Percentiles rank a stretch among this genome's conserved stretches.
phyloP scores from a whole-genome alignment of 2,329 filamentous ascomycete genomes.

The Phialemonium atrogriseum region DNA sequence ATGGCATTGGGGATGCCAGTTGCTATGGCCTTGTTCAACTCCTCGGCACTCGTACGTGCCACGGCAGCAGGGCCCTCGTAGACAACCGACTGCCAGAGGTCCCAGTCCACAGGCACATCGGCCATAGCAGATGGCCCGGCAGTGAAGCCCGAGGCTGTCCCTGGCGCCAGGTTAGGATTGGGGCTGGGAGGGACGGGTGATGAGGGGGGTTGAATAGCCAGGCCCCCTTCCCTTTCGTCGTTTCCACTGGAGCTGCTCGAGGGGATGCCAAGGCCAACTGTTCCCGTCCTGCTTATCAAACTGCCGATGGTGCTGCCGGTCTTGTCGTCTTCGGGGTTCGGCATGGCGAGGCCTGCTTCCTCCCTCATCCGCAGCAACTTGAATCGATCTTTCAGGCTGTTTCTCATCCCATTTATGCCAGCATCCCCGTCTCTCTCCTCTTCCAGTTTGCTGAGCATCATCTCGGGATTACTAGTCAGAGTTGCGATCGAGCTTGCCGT shows the following conservation, averaged over 20 bases:
- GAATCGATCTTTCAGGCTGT: conserved; percentile 70
- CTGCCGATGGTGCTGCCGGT: conserved; percentile 25
- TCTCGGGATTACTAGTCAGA: conserved; percentile 70
- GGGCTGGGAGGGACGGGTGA: conserved; percentile 54
- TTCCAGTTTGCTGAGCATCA: conserved; percentile 68
- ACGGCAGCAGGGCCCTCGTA: conserved; percentile 89
- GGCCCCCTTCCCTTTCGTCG: conserved; percentile 17
- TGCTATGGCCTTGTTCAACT: conserved; percentile 84
- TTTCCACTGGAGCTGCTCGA: conserved; percentile 4
- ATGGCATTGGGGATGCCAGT: conserved; percentile 92
- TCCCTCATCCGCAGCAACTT: conserved; percentile 69
- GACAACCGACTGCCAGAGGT: conserved; percentile 93
- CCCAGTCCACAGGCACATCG: conserved; percentile 89
- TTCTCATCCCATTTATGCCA: conserved; percentile 40
- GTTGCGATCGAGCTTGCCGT: conserved; percentile 76
- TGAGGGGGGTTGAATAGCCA: conserved; percentile 19
- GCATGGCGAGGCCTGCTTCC: conserved; percentile 50
- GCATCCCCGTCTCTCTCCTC: conserved; percentile 52
- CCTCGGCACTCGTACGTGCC: conserved; percentile 77
- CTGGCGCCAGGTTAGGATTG: conserved; percentile 67
- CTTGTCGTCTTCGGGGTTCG: conserved; percentile 46
- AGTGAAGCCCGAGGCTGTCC: conserved; percentile 75
- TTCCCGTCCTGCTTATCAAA: conserved; percentile 14
- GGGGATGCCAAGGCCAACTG: conserved; percentile 6
- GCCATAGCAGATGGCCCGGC: conserved; percentile 62